Evolutionary conservation across 1,139 yeast genomes (phyloP), one percentile per base, ranked within the genome.

Genomic region (Geotrichum reessii): DNA sequence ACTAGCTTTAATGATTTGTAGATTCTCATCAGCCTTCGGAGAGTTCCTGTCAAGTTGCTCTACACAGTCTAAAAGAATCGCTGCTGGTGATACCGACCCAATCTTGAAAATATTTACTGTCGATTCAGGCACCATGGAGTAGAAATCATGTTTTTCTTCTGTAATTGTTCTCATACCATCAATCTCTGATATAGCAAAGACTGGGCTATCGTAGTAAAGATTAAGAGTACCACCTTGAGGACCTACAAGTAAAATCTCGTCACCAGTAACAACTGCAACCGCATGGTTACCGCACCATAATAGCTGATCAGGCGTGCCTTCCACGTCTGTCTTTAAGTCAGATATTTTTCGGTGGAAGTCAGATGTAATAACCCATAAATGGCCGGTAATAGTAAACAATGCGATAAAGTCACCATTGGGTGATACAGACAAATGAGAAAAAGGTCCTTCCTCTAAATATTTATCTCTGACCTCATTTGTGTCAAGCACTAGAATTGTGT

Each of bases 251-350:
- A 81, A 80, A 25, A 90, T 67, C 59, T 87, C 92, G 64, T 87
- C 95, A 4, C 79, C 76, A 61, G 81, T 78, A 0, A 84, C 75
- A 27, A 76, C 65, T 0, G 84, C 84, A 0, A 91, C 83, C 0
- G 95, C 90, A 73, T 90, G 96, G 65, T 86, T 84, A 0, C 93
- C 90, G 71, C 96, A 88, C 97, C 97, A 92, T 61, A 78, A 79
- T 12, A 89, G 73, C 62, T 81, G 81, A 47, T 71, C 67, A 3
- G 71, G 69, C 11, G 60, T 49, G 0, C 78, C 71, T 67, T 78
- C 22, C 77, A 71, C 62, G 74, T 78, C 61, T 70, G 73, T 24
- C 2, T 70, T 65, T 57, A 71, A 81, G 58, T 82, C 85, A 44
- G 83, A 73, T n/a, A 86, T 71, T 2, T 79, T 76, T 51, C 78